These are phyloP conservation scores for Termitomyces sp. DNA, from an alignment of 768 basidiomycete genomes.

Conservation along the genomic window DNA sequence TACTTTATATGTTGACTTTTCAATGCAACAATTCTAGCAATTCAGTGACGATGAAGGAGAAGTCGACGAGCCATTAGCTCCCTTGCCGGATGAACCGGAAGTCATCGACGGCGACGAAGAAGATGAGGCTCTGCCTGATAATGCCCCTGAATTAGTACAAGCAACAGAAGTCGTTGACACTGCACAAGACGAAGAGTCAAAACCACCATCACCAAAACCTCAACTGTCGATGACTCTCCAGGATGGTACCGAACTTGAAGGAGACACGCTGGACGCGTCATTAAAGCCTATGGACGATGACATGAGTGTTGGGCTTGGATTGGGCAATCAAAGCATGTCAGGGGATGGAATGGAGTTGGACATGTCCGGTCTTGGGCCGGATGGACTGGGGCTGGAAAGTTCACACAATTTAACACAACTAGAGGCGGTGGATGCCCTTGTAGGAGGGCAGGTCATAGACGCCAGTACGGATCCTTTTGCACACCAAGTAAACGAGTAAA, in stretches of 20 bases:
- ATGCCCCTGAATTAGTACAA: slow-evolving; percentile 28
- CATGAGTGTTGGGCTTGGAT: slow-evolving; percentile 34
- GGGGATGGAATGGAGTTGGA: slow-evolving; percentile 48
- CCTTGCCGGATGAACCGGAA: slow-evolving; percentile 74
- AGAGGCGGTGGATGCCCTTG: slow-evolving; percentile 43
- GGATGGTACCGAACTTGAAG: slow-evolving; percentile 38
- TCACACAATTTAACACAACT: slow-evolving; percentile 54
- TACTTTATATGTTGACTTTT: neutral
- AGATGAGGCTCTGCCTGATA: slow-evolving; percentile 49
- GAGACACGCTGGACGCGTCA: slow-evolving; percentile 45
- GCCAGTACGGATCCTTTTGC: slow-evolving; percentile 57
- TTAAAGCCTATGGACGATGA: slow-evolving; percentile 49
- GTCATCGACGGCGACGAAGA: slow-evolving; percentile 73
- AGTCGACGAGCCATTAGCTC: slow-evolving; percentile 74
- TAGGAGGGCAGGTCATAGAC: slow-evolving; percentile 61
- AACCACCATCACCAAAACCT: slow-evolving; percentile 64
- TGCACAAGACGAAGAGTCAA: slow-evolving; percentile 48
- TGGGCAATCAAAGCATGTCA: slow-evolving; percentile 29
- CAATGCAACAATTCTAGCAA: slow-evolving; percentile 42
- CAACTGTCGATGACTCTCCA: slow-evolving; percentile 51
- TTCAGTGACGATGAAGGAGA: slow-evolving; percentile 85
- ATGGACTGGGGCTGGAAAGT: slow-evolving; percentile 52
- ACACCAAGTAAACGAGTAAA: slow-evolving; percentile 13
- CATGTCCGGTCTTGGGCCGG: slow-evolving; percentile 60
- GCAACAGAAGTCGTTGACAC: slow-evolving; percentile 22